Conservation (phyloP, 257 asterid species). For the Paulownia fortunei region DNA sequence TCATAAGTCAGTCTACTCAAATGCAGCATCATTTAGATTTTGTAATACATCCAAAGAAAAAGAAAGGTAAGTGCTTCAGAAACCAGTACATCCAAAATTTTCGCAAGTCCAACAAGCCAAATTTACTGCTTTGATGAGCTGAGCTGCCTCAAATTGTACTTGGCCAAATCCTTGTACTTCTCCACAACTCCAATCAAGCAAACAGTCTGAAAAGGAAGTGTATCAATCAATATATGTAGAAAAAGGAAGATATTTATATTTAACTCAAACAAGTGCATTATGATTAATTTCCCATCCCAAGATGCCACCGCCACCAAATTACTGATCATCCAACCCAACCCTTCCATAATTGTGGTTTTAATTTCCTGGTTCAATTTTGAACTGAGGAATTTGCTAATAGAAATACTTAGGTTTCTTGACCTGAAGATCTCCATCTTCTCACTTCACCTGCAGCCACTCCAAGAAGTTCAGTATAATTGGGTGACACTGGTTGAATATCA, state of each 20-base stretch:
- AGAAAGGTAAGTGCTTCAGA: not conserved
- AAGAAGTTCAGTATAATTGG: too few species aligned
- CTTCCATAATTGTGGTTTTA: too few species aligned
- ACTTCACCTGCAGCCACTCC: too few species aligned
- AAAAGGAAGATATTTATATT: not conserved
- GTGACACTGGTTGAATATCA: too few species aligned
- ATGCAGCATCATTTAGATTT: not conserved
- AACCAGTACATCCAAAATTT: not conserved
- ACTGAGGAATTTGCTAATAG: too few species aligned
- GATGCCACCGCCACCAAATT: too few species aligned
- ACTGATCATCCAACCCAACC: too few species aligned
- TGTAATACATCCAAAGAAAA: not conserved
- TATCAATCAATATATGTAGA: not conserved
- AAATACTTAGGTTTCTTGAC: too few species aligned
- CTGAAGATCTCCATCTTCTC: too few species aligned
- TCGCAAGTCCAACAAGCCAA: not conserved
- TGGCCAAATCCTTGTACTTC: slow-evolving; percentile 90
- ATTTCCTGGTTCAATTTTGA: too few species aligned
- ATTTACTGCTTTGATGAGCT: slow-evolving; percentile 43
- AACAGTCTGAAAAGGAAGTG: slow-evolving; percentile 63
- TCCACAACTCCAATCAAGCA: slow-evolving; percentile 95
- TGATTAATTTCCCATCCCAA: too few species aligned
- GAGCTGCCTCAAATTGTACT: slow-evolving; percentile 93
- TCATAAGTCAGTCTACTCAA: not conserved
- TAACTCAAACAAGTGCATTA: too few species aligned